Base-by-base conservation (phyloP, 1,139 yeast species). In the Taphrina pruni region DNA sequence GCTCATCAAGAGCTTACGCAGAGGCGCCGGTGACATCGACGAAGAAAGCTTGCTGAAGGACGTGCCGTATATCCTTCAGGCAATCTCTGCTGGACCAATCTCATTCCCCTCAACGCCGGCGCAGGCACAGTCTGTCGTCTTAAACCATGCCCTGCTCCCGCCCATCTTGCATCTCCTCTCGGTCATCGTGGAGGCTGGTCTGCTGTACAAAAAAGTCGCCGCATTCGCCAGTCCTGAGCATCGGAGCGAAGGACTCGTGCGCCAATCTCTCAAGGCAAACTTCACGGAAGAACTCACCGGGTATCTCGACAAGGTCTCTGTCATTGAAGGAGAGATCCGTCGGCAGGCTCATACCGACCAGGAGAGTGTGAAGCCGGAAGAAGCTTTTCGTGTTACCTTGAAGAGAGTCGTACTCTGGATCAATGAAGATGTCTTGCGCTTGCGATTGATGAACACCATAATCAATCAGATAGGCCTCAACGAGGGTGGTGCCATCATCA, bases 141-240 rank as follows among this genome's bases (percentile, higher is more conserved):
- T 90, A 11, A 92, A 96, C 0, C 73, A 79, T 0, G 78, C 81
- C 48, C 77, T 90, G 12, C 85, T 87, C 35, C 84, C 83, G 71
- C 86, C 93, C 32, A 80, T 85, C 50, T 81, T 88, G 52, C 86
- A 87, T 0, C 74, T 88, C 36, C 77, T 90, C 46, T 85, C 84
- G 69, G 79, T 82, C 64, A 79, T 90, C 0, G 79, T 89, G 60
- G 97, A 93, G 76, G 88, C 91, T 1, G 95, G 92, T 0, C 78
- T 93, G 56, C 79, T 91, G 7, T 90, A 85, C 78, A 83, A 83
- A 70, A 78, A 79, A 68, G 77, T 90, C 52, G 77, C 77, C 12
- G 68, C 72, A 0, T 77, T 77, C 43, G 75, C 82, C n/a, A 83
- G 71, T 21, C 80, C 46, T 41, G 71, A 21, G 72, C 78, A 69